phyloP scores from a whole-genome alignment of 164 flowering plant species.

The Aristolochia fimbriata region DNA sequence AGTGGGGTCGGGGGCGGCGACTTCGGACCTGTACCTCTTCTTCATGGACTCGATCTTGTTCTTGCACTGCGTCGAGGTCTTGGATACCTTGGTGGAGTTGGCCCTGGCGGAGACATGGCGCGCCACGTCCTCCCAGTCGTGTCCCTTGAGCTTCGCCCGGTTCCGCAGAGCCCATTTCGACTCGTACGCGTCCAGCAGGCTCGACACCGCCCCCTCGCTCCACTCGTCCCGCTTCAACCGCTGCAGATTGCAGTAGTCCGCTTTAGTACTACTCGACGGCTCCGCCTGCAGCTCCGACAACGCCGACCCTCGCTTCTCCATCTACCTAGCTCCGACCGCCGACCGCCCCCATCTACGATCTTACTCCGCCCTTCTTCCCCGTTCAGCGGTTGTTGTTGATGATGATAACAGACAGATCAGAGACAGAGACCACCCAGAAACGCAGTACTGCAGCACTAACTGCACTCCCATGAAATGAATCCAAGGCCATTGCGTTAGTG shows the following conservation, averaged over 20 bases:
- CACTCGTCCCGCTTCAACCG: conserved; percentile 81
- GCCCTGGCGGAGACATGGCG: conserved; percentile 51
- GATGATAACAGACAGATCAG: conserved; percentile 8
- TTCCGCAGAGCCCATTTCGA: conserved; percentile 76
- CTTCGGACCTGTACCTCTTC: conserved; percentile 79
- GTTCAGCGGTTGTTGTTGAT: too few species aligned
- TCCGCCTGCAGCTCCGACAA: not conserved
- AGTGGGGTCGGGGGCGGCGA: conserved; percentile 45
- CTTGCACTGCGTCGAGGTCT: conserved; percentile 95
- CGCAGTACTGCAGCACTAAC: conserved; percentile 21
- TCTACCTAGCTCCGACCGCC: too few species aligned
- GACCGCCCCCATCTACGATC: too few species aligned
- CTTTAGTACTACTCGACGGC: not conserved
- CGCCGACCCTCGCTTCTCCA: conserved; percentile 42
- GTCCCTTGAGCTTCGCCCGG: conserved; percentile 93
- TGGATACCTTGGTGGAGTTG: conserved; percentile 45
- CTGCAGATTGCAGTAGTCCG: conserved; percentile 30
- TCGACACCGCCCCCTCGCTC: conserved; percentile 92
- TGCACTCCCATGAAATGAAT: conserved; percentile 12
- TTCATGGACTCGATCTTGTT: conserved; percentile 98
- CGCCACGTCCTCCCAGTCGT: conserved; percentile 96
- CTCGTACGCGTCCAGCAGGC: conserved; percentile 80
- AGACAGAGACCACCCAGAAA: not conserved
- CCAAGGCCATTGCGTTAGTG: conserved; percentile 21
- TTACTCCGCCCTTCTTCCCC: too few species aligned